A percentile compares a stretch with the other conserved stretches of the same genome.
Evolutionary conservation across 83 land plant genomes (phyloP).

Genomic region (Isoetes engelmannii): DNA sequence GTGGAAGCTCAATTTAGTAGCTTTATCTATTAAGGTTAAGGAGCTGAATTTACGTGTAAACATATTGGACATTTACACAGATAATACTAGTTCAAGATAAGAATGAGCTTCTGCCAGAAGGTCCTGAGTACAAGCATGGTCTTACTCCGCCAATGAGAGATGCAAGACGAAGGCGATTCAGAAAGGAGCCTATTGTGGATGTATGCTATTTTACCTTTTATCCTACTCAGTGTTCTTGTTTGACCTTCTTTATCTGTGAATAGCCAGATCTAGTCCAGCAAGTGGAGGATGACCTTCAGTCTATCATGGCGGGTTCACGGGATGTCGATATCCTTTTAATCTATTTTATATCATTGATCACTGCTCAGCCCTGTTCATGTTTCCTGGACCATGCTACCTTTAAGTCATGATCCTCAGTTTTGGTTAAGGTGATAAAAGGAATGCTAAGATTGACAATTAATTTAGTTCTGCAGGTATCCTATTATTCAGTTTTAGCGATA

Average conservation of each 20-base stretch:
- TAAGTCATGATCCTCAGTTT: not conserved
- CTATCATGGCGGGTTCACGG: constrained; percentile 59
- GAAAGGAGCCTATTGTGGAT: constrained; percentile 85
- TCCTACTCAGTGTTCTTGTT: constrained; percentile 1
- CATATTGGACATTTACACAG: constrained; percentile 23
- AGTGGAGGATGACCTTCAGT: constrained; percentile 67
- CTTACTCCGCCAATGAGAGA: constrained; percentile 91
- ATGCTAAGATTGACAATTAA: not conserved
- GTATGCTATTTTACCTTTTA: constrained; percentile 30
- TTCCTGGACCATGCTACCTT: not conserved
- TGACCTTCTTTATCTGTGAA: constrained; percentile 6
- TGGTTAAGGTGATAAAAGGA: not conserved
- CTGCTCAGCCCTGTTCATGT: not conserved
- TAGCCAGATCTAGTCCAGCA: constrained; percentile 88
- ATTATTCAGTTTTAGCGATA: not conserved
- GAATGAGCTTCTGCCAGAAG: constrained; percentile 56
- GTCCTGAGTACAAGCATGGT: constrained; percentile 77
- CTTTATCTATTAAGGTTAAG: too few relatives aligned
- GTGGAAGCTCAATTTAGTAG: too few relatives aligned
- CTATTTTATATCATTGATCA: not conserved
- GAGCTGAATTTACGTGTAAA: too few relatives aligned
- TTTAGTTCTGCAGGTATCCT: not conserved
- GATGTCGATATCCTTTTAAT: constrained; percentile 62
- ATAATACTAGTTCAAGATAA: constrained; percentile 85
- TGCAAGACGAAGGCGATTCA: constrained; percentile 75